Evolutionary conservation across 202 grass and related monocot species (phyloP).

Genomic region (Carex sylvatica): DNA sequence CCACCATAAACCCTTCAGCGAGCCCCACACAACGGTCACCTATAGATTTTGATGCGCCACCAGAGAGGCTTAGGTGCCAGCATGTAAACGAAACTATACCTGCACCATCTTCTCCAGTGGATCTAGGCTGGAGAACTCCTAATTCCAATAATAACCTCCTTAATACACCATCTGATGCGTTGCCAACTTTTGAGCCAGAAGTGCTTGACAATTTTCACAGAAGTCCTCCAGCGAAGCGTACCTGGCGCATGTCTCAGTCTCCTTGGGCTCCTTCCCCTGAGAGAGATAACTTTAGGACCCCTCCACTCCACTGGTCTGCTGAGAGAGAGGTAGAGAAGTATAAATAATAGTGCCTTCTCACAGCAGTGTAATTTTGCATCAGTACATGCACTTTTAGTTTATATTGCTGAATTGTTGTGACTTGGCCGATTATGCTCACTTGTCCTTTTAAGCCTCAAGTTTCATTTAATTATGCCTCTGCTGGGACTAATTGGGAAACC

Average conservation of each 20-base stretch:
- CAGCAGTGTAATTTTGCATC: not conserved
- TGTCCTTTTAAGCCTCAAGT: not conserved
- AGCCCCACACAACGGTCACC: not conserved
- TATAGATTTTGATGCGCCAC: not conserved
- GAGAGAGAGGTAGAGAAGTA: slow-evolving; percentile 14
- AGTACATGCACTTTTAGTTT: not conserved
- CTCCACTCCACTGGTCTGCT: not conserved
- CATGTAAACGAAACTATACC: not conserved
- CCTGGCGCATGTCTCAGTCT: not conserved
- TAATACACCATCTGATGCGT: not conserved
- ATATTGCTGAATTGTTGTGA: not conserved
- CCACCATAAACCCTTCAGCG: not conserved
- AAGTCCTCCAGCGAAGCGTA: slow-evolving; percentile 5
- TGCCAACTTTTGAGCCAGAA: slow-evolving; percentile 15
- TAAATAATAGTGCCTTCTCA: not conserved
- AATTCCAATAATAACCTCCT: slow-evolving; percentile 7
- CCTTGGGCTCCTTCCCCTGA: not conserved
- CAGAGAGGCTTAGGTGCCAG: slow-evolving; percentile 9
- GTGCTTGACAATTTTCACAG: not conserved
- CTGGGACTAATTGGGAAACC: not conserved
- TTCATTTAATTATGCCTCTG: not conserved
- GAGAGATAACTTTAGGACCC: not conserved
- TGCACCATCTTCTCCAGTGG: not conserved
- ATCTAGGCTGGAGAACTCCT: not conserved
- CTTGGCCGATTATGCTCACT: not conserved